Base-by-base conservation (phyloP, 2,329 filamentous ascomycete genomes). In the Zymoseptoria tritici region DNA sequence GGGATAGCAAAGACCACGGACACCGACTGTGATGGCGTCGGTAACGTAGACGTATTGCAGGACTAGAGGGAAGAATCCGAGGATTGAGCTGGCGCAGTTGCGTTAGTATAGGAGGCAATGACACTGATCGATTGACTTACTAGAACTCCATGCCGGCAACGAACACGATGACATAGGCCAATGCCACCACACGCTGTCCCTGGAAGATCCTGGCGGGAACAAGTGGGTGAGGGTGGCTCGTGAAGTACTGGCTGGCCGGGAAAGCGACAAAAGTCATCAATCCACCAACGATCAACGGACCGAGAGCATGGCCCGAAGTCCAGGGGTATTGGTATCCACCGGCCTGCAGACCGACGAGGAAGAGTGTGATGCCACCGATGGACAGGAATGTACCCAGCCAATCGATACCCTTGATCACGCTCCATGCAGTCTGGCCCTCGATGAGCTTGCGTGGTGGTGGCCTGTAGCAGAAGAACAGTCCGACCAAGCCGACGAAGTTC, bases 11-110 rank as follows among this genome's bases (percentile, higher is more conserved):
- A 88, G 71, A 52, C 83, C 83, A 58, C 85, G 80, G 58, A 88
- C 72, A 16, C 86, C 86, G 58, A 88, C 80, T 20, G 78, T 79
- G 20, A 85, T 72, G 1, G 85, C 83, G 62, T 86, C 82, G 63
- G 87, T 82, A 56, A 82, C 82, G 67, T 85, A 87, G 4, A 86
- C 80, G 62, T 85, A 85, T 72, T 83, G 84, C 0, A 83, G 79
- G 68, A 86, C 80, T 0, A 82, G 83, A 9, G 82, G 83, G 83
- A 84, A 87, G 68, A 86, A 83, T 68, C 81, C 76, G 21, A 81
- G 68, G 6, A 73, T 64, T n/a, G 57, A 67, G 66, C 36, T 46
- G 36, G 36, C 4, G 16, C 3, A 1, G n/a, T 46, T 0, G 36
- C 36, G 36, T 46, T n/a, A 46, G 36, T 7, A 46, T 9, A 46